Conservation (phyloP, 768 basidiomycete species). For the Hirschioporus abietinus region DNA sequence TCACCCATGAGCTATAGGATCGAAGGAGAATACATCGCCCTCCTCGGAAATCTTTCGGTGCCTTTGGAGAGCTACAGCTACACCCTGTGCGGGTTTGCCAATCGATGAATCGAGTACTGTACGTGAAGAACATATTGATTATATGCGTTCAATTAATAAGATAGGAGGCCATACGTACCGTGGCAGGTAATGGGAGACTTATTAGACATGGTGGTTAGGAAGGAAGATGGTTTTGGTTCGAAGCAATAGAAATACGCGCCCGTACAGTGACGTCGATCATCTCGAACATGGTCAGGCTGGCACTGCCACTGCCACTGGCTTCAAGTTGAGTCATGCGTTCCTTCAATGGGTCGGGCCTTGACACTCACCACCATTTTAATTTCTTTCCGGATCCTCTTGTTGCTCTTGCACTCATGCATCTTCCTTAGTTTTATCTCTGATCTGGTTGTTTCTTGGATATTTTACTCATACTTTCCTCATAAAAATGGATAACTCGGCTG, state of each 20-base stretch:
- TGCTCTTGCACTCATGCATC: background rate
- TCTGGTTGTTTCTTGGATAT: background rate
- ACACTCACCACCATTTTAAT: background rate
- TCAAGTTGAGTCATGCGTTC: background rate
- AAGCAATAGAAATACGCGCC: background rate
- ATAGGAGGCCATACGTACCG: constrained; percentile 37
- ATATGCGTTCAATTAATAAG: background rate
- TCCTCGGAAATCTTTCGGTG: constrained; percentile 29
- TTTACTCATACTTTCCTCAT: background rate
- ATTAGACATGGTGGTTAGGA: background rate
- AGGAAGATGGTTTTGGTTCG: background rate
- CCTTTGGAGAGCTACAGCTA: constrained; percentile 58
- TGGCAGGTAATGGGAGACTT: constrained; percentile 92
- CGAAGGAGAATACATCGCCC: constrained; percentile 40
- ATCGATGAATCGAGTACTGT: constrained; percentile 82
- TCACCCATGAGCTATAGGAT: constrained; percentile 57
- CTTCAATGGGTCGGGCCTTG: background rate
- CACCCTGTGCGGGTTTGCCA: constrained; percentile 74
- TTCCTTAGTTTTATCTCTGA: background rate
- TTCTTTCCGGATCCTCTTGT: background rate
- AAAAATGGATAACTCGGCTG: background rate
- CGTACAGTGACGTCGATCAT: too few species aligned
- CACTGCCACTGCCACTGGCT: background rate
- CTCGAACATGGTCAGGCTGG: too few species aligned
- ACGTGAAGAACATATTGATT: background rate